Evolutionary conservation across 805 yeast species (phyloP), one percentile per base, ranked within the genome.

Genomic region (Schizosaccharomyces octosporus): DNA sequence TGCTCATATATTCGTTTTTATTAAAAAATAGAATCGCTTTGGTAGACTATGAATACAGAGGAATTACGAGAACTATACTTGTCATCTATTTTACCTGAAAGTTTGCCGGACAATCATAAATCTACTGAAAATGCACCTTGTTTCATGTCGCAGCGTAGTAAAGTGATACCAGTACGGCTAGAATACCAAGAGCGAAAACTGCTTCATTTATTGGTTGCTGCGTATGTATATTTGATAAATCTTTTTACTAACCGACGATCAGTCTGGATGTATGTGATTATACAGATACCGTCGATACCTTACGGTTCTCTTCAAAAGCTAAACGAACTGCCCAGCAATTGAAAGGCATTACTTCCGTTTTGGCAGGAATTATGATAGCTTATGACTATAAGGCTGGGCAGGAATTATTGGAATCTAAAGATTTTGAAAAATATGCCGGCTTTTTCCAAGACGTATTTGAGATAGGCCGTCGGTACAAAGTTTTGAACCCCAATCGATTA

Each of bases 401-500:
- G 66, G 76, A 73, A 58, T 73, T 85, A 64, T 76, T 83, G 57
- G 80, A 82, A 63, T 78, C 82, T 68, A 82, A 81, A 67, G 81
- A 83, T 65, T 85, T 84, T 66, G 75, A 78, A 57, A 82, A 81
- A 63, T 82, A 84, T 69, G 82, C 84, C 3, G 80, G 78, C 42
- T 85, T 89, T 88, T 85, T 81, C 69, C 77, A 84, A 68, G 72
- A 71, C 55, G 73, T 85, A 5, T 85, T 85, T 69, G 93, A 85
- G 70, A 80, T 85, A 63, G 93, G 93, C 32, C 75, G 93, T 66
- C 75, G 93, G 58, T 85, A 85, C 72, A 85, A 85, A 68, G 81
- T 85, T 66, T 82, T 85, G 88, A 85, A 85, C 67, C 94, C 94
- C 0, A 88, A 85, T 66, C 77, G 80, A 66, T 81, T 85, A 85